phyloP scores from a whole-genome alignment of 2,329 filamentous ascomycete species.

The Sporothrix dimorphospora region DNA sequence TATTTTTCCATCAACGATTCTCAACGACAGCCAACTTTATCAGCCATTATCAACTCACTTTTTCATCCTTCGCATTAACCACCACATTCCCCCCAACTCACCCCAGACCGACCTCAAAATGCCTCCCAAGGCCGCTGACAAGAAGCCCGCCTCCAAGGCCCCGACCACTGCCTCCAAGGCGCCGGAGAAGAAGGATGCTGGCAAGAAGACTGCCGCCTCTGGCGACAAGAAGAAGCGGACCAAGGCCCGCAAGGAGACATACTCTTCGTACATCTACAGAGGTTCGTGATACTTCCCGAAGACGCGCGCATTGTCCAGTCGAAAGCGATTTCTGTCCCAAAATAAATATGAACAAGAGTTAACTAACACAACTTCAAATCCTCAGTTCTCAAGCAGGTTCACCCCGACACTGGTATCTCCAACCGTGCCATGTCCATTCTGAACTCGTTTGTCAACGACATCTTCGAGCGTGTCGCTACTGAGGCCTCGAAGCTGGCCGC shows the following conservation, averaged over 20 bases:
- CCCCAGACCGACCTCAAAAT: constrained; percentile 62
- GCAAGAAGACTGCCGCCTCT: constrained; percentile 97
- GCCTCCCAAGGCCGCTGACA: constrained; percentile 97
- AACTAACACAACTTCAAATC: constrained; percentile 32
- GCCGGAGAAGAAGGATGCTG: constrained; percentile 97
- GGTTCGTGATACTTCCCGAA: constrained; percentile 60
- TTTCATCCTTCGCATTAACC: constrained; percentile 30
- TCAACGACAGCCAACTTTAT: constrained; percentile 31
- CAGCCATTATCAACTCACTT: constrained; percentile 33
- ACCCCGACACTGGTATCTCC: constrained; percentile 99
- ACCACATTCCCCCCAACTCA: constrained; percentile 14
- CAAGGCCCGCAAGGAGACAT: constrained; percentile 99
- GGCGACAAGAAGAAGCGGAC: constrained; percentile 99
- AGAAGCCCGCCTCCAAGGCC: constrained; percentile 99
- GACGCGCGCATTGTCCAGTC: background rate
- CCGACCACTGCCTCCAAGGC: constrained; percentile 72
- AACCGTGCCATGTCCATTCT: constrained; percentile 99
- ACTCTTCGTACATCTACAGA: constrained; percentile 99
- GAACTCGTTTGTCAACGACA: constrained; percentile 99
- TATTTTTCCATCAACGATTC: constrained; percentile 36
- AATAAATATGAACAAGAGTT: too few relatives aligned
- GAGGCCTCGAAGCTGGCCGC: constrained; percentile 98
- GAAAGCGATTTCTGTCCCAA: too few relatives aligned
- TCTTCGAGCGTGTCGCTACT: constrained; percentile 98
- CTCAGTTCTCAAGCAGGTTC: constrained; percentile 98